These are phyloP conservation scores for Drosera capensis DNA, from an alignment of 148 eudicot genomes.

Conservation along the genomic window DNA sequence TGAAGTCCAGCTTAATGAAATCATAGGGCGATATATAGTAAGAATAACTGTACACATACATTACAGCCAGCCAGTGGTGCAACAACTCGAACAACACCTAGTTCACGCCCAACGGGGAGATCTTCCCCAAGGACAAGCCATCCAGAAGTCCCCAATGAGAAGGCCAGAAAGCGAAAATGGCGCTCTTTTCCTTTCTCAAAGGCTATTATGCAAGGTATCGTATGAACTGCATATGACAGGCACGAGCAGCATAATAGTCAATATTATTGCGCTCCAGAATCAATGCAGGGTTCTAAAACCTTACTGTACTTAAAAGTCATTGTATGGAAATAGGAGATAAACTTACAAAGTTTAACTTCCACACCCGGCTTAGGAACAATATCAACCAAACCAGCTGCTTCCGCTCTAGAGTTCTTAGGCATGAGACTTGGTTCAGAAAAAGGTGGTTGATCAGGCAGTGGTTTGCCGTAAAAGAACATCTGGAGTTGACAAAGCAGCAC, in stretches of 20 bases:
- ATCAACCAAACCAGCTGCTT: slow-evolving; percentile 33
- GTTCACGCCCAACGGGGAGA: slow-evolving; percentile 33
- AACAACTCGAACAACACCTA: slow-evolving; percentile 65
- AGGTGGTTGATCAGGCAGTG: slow-evolving; percentile 65
- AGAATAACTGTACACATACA: slow-evolving; percentile 31
- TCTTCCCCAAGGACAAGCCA: slow-evolving; percentile 91
- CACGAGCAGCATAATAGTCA: not conserved
- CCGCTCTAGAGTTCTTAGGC: slow-evolving; percentile 47
- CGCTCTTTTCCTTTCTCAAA: slow-evolving; percentile 98
- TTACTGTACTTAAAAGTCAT: too few relatives aligned
- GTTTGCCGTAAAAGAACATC: slow-evolving; percentile 57
- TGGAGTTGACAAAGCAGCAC: slow-evolving; percentile 80
- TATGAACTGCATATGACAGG: slow-evolving; percentile 49
- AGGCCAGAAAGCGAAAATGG: slow-evolving; percentile 57
- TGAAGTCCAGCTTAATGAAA: not conserved
- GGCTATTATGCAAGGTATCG: slow-evolving; percentile 92
- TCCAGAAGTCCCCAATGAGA: slow-evolving; percentile 61
- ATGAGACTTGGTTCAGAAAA: slow-evolving; percentile 26
- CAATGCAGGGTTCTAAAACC: too few relatives aligned
- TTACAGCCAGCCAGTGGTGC: slow-evolving; percentile 91
- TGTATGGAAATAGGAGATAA: not conserved
- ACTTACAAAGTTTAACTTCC: slow-evolving; percentile 73
- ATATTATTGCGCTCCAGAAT: too few relatives aligned
- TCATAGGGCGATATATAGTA: not conserved
- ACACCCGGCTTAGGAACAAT: slow-evolving; percentile 50